These are phyloP conservation scores for Rhizopus delemar DNA, from an alignment of 371 early-diverging fungal genomes.

Conservation along the genomic window DNA sequence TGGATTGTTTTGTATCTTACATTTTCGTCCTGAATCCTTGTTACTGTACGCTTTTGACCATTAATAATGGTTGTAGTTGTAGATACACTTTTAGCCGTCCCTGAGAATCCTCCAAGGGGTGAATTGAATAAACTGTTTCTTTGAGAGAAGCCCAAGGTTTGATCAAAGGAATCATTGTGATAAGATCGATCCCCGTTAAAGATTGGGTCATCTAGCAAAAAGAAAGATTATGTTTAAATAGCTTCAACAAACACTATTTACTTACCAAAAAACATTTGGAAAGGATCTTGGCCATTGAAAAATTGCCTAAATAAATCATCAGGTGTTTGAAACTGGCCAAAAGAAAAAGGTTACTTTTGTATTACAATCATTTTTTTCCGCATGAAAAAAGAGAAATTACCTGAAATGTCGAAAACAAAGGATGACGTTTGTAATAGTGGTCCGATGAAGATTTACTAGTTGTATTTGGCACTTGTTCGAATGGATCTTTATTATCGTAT, in stretches of 20 bases:
- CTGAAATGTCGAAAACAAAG: slow-evolving; percentile 18
- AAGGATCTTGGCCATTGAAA: slow-evolving; percentile 20
- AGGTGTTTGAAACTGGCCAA: slow-evolving; percentile 18
- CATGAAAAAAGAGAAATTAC: slow-evolving; percentile 1
- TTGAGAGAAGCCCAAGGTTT: neutral
- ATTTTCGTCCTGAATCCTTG: slow-evolving; percentile 19
- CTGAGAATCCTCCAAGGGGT: neutral
- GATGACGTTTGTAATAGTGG: neutral
- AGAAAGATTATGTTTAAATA: too few relatives aligned
- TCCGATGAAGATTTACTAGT: neutral
- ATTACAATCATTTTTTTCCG: too few relatives aligned
- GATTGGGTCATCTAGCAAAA: slow-evolving; percentile 12
- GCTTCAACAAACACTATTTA: neutral
- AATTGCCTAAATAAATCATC: slow-evolving; percentile 25
- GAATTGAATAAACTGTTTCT: neutral
- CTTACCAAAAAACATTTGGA: slow-evolving; percentile 14
- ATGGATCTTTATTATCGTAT: slow-evolving; percentile 10
- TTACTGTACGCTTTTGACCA: slow-evolving; percentile 19
- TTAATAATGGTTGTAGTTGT: slow-evolving; percentile 23
- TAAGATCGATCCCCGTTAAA: neutral
- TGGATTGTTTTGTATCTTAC: neutral
- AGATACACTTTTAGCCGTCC: slow-evolving; percentile 11
- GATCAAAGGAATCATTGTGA: slow-evolving; percentile 3
- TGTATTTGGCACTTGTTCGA: slow-evolving; percentile 1
- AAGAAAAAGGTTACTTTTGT: neutral